Conservation (phyloP, 148 eudicot species). For the Heliamphora exappendiculata region DNA sequence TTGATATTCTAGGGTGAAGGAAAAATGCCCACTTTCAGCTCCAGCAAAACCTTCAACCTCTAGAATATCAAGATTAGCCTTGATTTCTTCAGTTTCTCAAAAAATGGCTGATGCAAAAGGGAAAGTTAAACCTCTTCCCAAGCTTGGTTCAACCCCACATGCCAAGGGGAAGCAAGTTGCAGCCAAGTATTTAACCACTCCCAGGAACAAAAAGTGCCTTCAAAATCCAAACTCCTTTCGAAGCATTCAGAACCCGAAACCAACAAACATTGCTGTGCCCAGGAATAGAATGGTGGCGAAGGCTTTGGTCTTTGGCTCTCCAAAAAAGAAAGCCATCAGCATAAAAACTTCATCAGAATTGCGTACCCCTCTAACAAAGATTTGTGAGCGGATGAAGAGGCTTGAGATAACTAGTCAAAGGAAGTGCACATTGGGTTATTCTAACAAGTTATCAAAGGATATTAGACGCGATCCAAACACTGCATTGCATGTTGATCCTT, state of each 20-base stretch:
- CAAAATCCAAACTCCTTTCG: conserved; percentile 41
- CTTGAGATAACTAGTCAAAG: conserved; percentile 46
- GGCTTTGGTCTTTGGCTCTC: conserved; percentile 60
- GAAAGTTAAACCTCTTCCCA: conserved; percentile 24
- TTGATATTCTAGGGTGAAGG: conserved; percentile 28
- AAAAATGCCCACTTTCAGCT: conserved; percentile 70
- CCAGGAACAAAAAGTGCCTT: conserved; percentile 46
- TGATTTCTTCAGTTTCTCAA: conserved; percentile 50
- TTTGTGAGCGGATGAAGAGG: conserved; percentile 58
- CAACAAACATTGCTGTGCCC: conserved; percentile 25
- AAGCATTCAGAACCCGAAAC: conserved; percentile 57
- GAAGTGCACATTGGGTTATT: conserved; percentile 27
- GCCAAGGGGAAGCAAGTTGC: conserved; percentile 63
- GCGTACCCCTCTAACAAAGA: conserved; percentile 55
- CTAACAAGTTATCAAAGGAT: conserved; percentile 23
- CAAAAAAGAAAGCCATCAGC: conserved; percentile 43
- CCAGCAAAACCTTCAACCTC: conserved; percentile 80
- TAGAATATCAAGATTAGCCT: conserved; percentile 51
- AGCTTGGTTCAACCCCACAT: conserved; percentile 46
- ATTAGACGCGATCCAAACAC: conserved; percentile 7
- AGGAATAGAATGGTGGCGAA: conserved; percentile 42
- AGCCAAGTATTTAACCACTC: conserved; percentile 89
- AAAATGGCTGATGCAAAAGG: conserved; percentile 30
- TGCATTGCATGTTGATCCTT: conserved; percentile 15
- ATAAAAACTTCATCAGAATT: conserved; percentile 38